A percentile compares a stretch with the other conserved stretches of the same genome.
These are phyloP conservation scores for Globisporangium apiculatum DNA, from an alignment of 352 stramenopile species.

Conservation along the genomic window DNA sequence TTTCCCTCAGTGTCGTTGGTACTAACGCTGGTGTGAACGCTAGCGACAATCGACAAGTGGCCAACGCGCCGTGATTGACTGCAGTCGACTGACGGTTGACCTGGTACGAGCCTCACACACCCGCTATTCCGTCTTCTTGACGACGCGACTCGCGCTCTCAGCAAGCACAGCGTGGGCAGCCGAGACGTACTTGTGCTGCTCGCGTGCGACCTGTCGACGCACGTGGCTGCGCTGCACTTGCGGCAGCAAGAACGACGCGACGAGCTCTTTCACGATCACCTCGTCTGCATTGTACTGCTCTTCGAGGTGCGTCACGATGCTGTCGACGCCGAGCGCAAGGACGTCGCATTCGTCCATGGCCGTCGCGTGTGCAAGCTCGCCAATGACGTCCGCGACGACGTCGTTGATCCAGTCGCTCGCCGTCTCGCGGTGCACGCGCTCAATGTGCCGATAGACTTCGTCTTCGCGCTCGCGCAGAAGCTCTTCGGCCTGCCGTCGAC, in stretches of 20 bases:
- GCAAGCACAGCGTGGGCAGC: slow-evolving; percentile 53
- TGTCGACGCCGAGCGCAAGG: slow-evolving; percentile 25
- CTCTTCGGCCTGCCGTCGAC: slow-evolving; percentile 82
- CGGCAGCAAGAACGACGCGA: slow-evolving; percentile 76
- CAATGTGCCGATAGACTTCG: slow-evolving; percentile 70
- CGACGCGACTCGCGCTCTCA: slow-evolving; percentile 24
- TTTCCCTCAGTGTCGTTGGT: neutral
- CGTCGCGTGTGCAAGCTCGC: slow-evolving; percentile 34
- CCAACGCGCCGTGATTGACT: too few species aligned
- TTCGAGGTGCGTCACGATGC: slow-evolving; percentile 53
- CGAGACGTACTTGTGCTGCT: slow-evolving; percentile 64
- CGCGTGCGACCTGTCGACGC: slow-evolving; percentile 39
- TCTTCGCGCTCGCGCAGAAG: slow-evolving; percentile 74
- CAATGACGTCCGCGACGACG: slow-evolving; percentile 48
- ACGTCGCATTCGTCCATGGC: slow-evolving; percentile 54
- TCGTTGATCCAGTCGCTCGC: slow-evolving; percentile 63
- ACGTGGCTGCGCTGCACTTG: slow-evolving; percentile 66
- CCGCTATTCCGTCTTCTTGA: neutral
- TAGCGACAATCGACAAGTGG: too few species aligned
- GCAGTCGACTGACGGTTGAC: too few species aligned
- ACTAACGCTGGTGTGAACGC: too few species aligned
- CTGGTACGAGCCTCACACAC: too few species aligned
- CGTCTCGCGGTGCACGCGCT: slow-evolving; percentile 77
- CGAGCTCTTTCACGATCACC: slow-evolving; percentile 65
- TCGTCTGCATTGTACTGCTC: slow-evolving; percentile 37